Evolutionary conservation across 2,329 filamentous ascomycete species (phyloP).

Genomic region (Exophiala spinifera): DNA sequence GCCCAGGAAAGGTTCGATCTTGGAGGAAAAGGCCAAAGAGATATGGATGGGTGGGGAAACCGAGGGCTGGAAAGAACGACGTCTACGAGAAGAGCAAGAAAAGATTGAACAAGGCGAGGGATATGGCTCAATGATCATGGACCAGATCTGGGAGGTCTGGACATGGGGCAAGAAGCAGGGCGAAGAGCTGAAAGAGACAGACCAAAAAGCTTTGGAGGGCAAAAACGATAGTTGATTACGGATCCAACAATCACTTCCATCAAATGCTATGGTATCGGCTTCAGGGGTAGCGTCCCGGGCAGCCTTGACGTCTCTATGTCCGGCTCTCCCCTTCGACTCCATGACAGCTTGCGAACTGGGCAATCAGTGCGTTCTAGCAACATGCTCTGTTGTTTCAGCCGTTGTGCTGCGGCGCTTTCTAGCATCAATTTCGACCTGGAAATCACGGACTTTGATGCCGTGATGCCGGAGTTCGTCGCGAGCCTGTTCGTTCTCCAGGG

Average conservation of each 20-base stretch:
- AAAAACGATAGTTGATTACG: constrained; percentile 15
- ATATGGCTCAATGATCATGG: constrained; percentile 45
- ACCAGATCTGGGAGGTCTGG: constrained; percentile 44
- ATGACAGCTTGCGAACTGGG: neutral
- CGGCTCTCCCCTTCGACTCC: neutral
- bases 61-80: constrained; percentile 39
- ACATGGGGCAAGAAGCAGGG: constrained; percentile 28
- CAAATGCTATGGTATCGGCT: too few relatives aligned
- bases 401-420: neutral
- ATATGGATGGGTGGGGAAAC: constrained; percentile 39
- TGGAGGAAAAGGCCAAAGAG: constrained; percentile 23
- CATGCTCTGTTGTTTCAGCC: neutral
- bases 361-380: too few relatives aligned
- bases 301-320: neutral
- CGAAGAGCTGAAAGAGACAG: constrained; percentile 23
- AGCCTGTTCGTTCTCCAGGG: constrained; percentile 13
- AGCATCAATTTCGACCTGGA: constrained; percentile 20
- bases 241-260: neutral
- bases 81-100: constrained; percentile 40
- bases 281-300: too few relatives aligned
- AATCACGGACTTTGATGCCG: constrained; percentile 23
- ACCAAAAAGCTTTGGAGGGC: constrained; percentile 33
- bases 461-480: constrained; percentile 16
- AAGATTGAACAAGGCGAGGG: constrained; percentile 39
- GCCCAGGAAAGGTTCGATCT: constrained; percentile 3